Percentiles rank a stretch among this genome's conserved stretches.
These are phyloP conservation scores for Populus alba DNA, from an alignment of 345 rosid genomes.

Conservation along the genomic window DNA sequence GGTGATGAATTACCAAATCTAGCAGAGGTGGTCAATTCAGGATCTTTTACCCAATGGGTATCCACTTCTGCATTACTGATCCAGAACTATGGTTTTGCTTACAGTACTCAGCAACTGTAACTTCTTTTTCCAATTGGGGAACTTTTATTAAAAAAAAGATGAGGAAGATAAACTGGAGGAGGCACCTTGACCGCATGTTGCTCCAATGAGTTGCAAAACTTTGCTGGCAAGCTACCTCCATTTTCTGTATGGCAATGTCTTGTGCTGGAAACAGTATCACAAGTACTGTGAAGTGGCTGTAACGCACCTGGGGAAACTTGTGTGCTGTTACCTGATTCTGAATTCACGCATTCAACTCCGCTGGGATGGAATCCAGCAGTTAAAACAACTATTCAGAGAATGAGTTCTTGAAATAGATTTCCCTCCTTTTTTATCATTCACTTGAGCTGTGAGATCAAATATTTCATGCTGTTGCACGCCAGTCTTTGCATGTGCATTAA, in stretches of 20 bases:
- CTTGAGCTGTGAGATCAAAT: conserved; percentile 13
- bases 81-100: conserved; percentile 39
- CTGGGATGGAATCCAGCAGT: conserved; percentile 12
- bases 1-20: conserved; percentile 11
- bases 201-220: conserved; percentile 18
- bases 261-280: conserved; percentile 7
- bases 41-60: conserved; percentile 39
- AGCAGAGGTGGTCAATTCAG: conserved; percentile 12
- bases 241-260: conserved; percentile 11
- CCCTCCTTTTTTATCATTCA: conserved; percentile 10
- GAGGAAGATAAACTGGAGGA: conserved; percentile 31
- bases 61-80: conserved; percentile 44
- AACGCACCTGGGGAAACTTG: conserved; percentile 15
- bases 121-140: conserved; percentile 27
- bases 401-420: conserved; percentile 17
- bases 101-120: conserved; percentile 22
- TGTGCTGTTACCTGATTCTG: conserved; percentile 21
- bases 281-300: conserved; percentile 11
- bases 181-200: conserved; percentile 16
- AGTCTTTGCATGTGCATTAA: conserved; percentile 10
- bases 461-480: conserved; percentile 18
- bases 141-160: conserved; percentile 29
- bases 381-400: conserved; percentile 10
- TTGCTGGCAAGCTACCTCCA: conserved; percentile 12
- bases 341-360: conserved; percentile 11